A percentile compares a stretch with the other conserved stretches of the same genome.
phyloP scores from a whole-genome alignment of 2,329 filamentous ascomycete species.

The Daldinia eschscholtzii region DNA sequence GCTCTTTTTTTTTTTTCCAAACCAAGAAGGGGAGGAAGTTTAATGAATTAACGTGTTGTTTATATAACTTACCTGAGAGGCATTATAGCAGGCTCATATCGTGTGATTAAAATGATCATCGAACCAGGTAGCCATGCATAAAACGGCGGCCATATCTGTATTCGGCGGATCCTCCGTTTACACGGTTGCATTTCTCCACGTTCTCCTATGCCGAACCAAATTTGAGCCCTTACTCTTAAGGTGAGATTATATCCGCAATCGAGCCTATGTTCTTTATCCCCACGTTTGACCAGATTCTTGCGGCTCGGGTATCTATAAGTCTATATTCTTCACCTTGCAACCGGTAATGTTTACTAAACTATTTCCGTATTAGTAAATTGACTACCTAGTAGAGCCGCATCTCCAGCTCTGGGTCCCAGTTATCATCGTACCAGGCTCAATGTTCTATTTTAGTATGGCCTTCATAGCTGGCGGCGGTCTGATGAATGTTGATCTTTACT shows the following conservation, averaged over 20 bases:
- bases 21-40: background rate
- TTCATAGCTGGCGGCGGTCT: background rate
- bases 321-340: background rate
- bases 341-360: background rate
- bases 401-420: background rate
- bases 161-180: background rate
- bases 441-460: background rate
- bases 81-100: slow-evolving; percentile 2
- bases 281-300: background rate
- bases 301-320: background rate
- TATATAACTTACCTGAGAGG: slow-evolving; percentile 2
- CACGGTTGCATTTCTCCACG: slow-evolving; percentile 23
- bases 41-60: background rate
- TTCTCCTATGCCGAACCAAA: background rate
- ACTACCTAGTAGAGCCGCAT: slow-evolving; percentile 3
- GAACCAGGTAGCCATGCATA: background rate
- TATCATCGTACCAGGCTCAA: background rate
- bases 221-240: background rate
- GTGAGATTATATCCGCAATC: slow-evolving; percentile 1
- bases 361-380: background rate
- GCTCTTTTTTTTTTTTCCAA: background rate
- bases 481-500: slow-evolving; percentile 1
- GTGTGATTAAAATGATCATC: background rate
- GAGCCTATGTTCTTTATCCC: background rate
- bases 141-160: background rate